A percentile compares a stretch with the other conserved stretches of the same genome.
Conservation (phyloP, 176 grass and related monocot genomes). For the Poa annua region DNA sequence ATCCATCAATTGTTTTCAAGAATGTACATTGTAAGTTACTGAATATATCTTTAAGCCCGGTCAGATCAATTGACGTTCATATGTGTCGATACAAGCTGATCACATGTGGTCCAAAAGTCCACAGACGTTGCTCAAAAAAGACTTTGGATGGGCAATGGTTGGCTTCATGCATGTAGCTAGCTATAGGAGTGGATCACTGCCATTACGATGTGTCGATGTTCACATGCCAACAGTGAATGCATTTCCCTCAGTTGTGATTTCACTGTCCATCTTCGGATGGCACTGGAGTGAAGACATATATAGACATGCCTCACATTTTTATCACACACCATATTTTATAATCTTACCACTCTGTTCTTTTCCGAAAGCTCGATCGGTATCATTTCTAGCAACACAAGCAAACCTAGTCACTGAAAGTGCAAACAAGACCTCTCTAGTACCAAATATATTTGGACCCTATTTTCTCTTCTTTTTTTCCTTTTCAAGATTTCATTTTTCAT, state of each 20-base stretch:
- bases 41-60: too few species aligned
- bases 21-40: too few species aligned
- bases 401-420: not conserved
- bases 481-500: not conserved
- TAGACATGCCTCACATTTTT: not conserved
- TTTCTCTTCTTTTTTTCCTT: too few species aligned
- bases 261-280: not conserved
- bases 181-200: not conserved
- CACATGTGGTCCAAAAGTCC: too few species aligned
- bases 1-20: too few species aligned
- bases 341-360: not conserved
- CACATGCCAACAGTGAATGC: conserved; percentile 6
- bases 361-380: not conserved
- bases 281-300: not conserved
- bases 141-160: too few species aligned
- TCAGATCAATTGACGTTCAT: too few species aligned
- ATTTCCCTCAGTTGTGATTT: not conserved
- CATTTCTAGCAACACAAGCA: not conserved
- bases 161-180: too few species aligned
- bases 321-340: not conserved
- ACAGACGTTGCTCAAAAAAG: too few species aligned
- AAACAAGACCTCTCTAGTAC: not conserved
- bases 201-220: not conserved
- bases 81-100: too few species aligned
- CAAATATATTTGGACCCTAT: not conserved